phyloP scores from a whole-genome alignment of 2,329 filamentous ascomycete genomes.

The Fusarium sp. region DNA sequence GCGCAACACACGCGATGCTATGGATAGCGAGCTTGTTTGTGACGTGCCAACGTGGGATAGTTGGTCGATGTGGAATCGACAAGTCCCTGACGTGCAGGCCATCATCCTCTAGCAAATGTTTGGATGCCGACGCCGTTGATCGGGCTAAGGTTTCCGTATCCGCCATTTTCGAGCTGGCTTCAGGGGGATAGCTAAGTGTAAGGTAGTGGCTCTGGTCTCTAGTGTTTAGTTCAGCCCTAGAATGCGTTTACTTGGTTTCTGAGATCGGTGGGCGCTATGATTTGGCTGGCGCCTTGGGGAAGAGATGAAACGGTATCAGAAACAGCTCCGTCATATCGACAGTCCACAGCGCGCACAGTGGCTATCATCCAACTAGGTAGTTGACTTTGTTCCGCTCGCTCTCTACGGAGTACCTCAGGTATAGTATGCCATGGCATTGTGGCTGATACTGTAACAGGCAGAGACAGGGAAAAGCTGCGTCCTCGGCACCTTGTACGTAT shows the following conservation, averaged over 20 bases:
- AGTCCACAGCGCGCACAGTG: constrained; percentile 24
- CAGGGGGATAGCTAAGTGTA: constrained; percentile 25
- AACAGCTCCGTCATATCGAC: constrained; percentile 10
- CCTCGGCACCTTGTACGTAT: neutral
- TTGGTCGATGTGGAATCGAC: constrained; percentile 33
- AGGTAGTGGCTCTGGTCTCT: constrained; percentile 9
- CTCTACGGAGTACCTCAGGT: neutral
- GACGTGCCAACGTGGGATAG: constrained; percentile 30
- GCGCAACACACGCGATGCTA: constrained; percentile 39
- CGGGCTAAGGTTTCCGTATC: constrained; percentile 29
- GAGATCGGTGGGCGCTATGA: constrained; percentile 35
- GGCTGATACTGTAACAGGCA: constrained; percentile 21
- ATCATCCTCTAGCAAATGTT: constrained; percentile 25
- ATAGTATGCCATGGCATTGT: constrained; percentile 10
- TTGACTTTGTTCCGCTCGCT: neutral
- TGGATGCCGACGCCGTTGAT: constrained; percentile 36
- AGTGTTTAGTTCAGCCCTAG: constrained; percentile 40
- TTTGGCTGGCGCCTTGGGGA: constrained; percentile 34
- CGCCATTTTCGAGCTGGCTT: constrained; percentile 28
- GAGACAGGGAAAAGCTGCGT: neutral
- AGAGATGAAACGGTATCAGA: constrained; percentile 31
- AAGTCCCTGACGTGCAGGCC: constrained; percentile 41
- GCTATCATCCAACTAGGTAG: neutral
- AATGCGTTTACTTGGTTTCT: constrained; percentile 33
- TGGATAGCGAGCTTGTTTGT: constrained; percentile 35